Evolutionary conservation across 257 asterid species (phyloP).

Genomic region (Ehretia macrophylla): DNA sequence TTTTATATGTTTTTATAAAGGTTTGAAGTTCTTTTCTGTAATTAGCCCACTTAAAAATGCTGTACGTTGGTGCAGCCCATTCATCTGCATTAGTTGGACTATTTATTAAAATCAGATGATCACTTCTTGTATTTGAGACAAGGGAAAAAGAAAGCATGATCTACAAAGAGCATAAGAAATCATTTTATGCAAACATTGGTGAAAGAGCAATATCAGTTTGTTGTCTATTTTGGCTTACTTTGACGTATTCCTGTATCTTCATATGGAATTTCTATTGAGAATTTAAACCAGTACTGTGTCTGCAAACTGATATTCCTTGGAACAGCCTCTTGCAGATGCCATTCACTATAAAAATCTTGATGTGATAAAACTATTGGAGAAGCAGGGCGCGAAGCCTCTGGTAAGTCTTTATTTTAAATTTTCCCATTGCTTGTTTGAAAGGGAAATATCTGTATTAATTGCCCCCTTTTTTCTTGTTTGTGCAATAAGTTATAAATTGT

Average conservation of each 20-base stretch:
- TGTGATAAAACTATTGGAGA: constrained; percentile 73
- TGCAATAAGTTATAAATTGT: background rate
- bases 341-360: constrained; percentile 75
- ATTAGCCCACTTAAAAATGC: too few species aligned
- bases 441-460: background rate
- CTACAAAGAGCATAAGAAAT: background rate
- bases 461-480: background rate
- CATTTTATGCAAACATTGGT: background rate
- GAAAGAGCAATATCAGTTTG: background rate
- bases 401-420: constrained; percentile 31
- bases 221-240: background rate
- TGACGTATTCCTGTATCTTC: background rate
- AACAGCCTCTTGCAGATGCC: constrained; percentile 91
- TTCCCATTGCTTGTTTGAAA: background rate
- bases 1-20: too few species aligned
- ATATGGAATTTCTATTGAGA: background rate
- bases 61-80: too few species aligned
- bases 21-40: too few species aligned
- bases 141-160: too few species aligned
- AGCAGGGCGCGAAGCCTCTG: constrained; percentile 59
- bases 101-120: too few species aligned
- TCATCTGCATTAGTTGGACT: too few species aligned
- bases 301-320: constrained; percentile 18
- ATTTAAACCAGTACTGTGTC: background rate
- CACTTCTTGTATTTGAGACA: too few species aligned